These are phyloP conservation scores for Santalum album DNA, from an alignment of 164 flowering plant genomes.

Conservation along the genomic window DNA sequence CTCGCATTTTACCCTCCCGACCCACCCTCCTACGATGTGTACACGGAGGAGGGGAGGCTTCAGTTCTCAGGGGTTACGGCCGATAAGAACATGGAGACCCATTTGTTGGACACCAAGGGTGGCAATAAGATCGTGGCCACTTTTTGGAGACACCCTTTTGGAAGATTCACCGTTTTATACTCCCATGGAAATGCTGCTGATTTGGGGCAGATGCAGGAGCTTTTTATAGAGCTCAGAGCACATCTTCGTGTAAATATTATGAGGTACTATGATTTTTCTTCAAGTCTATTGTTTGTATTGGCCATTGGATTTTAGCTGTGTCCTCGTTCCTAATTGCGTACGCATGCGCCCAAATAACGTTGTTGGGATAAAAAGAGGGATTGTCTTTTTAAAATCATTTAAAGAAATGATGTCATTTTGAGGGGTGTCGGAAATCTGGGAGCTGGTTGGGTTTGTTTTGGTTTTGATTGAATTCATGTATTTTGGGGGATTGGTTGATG, in stretches of 20 bases:
- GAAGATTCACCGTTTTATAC: conserved; percentile 67
- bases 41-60: conserved; percentile 38
- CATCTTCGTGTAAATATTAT: conserved; percentile 86
- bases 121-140: conserved; percentile 80
- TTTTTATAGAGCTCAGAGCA: conserved; percentile 88
- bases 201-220: conserved; percentile 90
- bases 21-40: conserved; percentile 86
- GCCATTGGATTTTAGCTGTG: not conserved
- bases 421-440: not conserved
- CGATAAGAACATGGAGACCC: conserved; percentile 70
- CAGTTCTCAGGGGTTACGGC: conserved; percentile 55
- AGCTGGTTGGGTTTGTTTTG: not conserved
- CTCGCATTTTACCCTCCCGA: conserved; percentile 96
- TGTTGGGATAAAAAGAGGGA: too few relatives aligned
- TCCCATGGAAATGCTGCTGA: conserved; percentile 99
- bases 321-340: too few relatives aligned
- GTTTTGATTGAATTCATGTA: too few relatives aligned
- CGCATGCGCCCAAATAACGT: too few relatives aligned
- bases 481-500: too few relatives aligned
- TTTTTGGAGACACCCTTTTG: conserved; percentile 84
- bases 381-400: too few relatives aligned
- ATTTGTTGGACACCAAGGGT: conserved; percentile 61
- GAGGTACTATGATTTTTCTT: conserved; percentile 46
- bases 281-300: not conserved
- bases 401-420: too few relatives aligned